Evolutionary conservation across 73 alveolate species (phyloP).

Genomic region (Diophrys sp.): DNA sequence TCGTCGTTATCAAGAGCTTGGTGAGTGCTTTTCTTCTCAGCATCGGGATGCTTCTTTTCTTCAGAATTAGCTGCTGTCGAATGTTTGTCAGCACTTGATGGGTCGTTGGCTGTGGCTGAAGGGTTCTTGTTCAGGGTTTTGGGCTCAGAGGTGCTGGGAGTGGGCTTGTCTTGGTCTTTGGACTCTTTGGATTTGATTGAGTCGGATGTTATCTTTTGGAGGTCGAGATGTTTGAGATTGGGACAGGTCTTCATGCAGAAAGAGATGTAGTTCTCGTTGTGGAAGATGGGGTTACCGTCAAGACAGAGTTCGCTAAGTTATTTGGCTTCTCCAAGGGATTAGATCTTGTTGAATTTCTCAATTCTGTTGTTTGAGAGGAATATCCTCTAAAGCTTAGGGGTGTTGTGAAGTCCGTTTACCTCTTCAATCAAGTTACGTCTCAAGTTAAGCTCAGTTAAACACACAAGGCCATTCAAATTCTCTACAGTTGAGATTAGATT

Average conservation of each 20-base stretch:
- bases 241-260: conserved; percentile 61
- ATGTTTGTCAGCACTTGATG: conserved; percentile 3
- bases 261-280: conserved; percentile 56
- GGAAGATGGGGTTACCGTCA: conserved; percentile 84
- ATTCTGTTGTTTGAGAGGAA: conserved; percentile 83
- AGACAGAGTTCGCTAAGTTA: conserved; percentile 75
- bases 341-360: conserved; percentile 70
- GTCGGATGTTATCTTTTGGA: conserved; percentile 51
- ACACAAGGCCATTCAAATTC: conserved; percentile 67
- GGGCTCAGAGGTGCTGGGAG: conserved; percentile 9
- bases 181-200: conserved; percentile 43
- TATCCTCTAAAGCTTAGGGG: conserved; percentile 77
- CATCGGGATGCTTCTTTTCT: conserved; percentile 1
- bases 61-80: conserved; percentile 39
- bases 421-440: conserved; percentile 78
- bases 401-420: conserved; percentile 60
- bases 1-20: no score
- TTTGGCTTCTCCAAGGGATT: conserved; percentile 62
- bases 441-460: conserved; percentile 79
- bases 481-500: conserved; percentile 75
- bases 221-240: conserved; percentile 53
- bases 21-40: no score
- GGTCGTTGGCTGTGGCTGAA: conserved; percentile 32
- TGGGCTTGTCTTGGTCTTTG: background rate
- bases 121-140: no score